A percentile compares a stretch with the other conserved stretches of the same genome.
These are phyloP conservation scores for Lolium multiflorum DNA, from an alignment of 176 grass and related monocot species.

Conservation along the genomic window DNA sequence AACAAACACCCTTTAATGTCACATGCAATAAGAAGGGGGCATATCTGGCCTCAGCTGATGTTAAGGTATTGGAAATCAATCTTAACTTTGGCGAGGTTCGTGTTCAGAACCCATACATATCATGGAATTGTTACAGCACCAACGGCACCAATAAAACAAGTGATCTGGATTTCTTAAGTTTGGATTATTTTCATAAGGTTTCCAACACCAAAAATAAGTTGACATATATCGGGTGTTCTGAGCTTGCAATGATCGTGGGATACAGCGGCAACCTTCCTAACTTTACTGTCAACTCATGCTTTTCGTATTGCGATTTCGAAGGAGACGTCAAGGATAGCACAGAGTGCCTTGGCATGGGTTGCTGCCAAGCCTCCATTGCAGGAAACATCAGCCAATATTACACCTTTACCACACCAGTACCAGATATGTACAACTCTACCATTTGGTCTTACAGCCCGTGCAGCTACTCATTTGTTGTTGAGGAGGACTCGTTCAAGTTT, in stretches of 20 bases:
- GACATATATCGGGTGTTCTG: neutral
- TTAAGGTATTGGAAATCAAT: neutral
- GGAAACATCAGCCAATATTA: constrained; percentile 10
- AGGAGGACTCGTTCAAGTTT: neutral
- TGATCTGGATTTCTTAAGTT: neutral
- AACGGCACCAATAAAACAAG: neutral
- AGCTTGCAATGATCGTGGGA: neutral
- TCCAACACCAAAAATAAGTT: constrained; percentile 21
- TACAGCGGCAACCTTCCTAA: too few species aligned
- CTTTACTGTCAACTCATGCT: neutral
- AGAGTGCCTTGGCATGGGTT: neutral
- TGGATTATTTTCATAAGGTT: neutral
- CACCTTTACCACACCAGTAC: neutral
- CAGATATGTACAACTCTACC: neutral
- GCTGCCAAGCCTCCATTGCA: neutral
- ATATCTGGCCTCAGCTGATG: neutral
- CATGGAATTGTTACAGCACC: neutral
- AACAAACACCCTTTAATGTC: constrained; percentile 15
- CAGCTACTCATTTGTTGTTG: constrained; percentile 8
- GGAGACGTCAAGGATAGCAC: neutral
- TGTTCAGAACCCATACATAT: neutral
- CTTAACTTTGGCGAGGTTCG: neutral
- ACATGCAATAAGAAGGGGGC: neutral
- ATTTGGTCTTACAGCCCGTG: neutral
- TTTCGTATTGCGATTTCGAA: neutral